A percentile compares a stretch with the other conserved stretches of the same genome.
Evolutionary conservation across 495 filamentous ascomycete species (phyloP).

Genomic region (Daldinia decipiens): DNA sequence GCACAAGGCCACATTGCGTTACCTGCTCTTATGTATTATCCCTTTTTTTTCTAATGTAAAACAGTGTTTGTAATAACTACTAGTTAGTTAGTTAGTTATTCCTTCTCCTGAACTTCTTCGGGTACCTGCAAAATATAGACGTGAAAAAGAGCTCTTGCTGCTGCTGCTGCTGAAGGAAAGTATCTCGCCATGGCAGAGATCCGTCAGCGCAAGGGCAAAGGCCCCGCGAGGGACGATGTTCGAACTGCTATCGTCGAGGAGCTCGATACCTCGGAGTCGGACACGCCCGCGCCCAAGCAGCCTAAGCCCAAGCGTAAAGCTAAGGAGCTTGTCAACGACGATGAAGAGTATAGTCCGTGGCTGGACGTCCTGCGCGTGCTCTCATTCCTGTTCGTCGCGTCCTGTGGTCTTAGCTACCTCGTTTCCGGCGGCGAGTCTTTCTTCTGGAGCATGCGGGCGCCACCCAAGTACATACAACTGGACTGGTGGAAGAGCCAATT

Average conservation of each 20-base stretch:
- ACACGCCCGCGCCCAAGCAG: conserved; percentile 36
- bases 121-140: not conserved
- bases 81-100: not conserved
- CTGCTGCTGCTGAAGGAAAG: too few relatives aligned
- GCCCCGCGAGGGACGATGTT: conserved; percentile 16
- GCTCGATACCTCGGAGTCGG: conserved; percentile 44
- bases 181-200: conserved; percentile 34
- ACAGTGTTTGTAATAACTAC: not conserved
- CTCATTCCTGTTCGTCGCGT: conserved; percentile 73
- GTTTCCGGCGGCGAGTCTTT: conserved; percentile 75
- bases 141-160: not conserved
- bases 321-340: conserved; percentile 54
- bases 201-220: conserved; percentile 45
- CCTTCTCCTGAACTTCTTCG: not conserved
- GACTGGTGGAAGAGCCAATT: conserved; percentile 70
- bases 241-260: conserved; percentile 41
- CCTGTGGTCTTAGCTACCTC: conserved; percentile 79
- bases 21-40: conserved; percentile 2
- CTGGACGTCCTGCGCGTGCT: conserved; percentile 82
- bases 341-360: conserved; percentile 55
- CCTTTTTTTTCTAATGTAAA: conserved; percentile 1
- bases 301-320: conserved; percentile 35
- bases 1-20: conserved; percentile 37
- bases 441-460: conserved; percentile 62
- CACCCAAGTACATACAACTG: conserved; percentile 73